phyloP scores from a whole-genome alignment of 805 yeast species.

The Zygotorulaspora chibaensis region DNA sequence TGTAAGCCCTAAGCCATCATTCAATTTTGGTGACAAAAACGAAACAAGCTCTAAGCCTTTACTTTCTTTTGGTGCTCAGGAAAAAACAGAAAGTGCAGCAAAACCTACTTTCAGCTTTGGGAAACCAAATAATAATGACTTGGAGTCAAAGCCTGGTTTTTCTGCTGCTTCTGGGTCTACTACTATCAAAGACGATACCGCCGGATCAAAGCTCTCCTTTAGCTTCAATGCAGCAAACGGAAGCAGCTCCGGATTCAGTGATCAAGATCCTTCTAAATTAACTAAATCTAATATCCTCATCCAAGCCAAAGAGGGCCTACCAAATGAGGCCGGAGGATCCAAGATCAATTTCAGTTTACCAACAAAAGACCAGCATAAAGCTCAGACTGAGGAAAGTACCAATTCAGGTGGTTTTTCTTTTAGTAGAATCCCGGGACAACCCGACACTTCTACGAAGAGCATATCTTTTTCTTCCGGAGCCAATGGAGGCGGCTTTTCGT shows the following conservation, averaged over 20 bases:
- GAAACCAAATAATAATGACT: not conserved
- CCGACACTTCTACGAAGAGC: not conserved
- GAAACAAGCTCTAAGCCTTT: slow-evolving; percentile 4
- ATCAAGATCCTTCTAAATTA: too few relatives aligned
- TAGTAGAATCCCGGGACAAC: not conserved
- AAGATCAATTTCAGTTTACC: not conserved
- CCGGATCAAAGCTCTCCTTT: too few relatives aligned
- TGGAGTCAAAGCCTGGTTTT: too few relatives aligned
- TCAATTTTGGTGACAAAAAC: slow-evolving; percentile 1
- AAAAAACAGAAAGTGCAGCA: not conserved
- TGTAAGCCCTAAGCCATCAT: slow-evolving; percentile 1
- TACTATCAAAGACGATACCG: too few relatives aligned
- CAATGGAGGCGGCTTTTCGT: slow-evolving; percentile 4
- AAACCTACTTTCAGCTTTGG: slow-evolving; percentile 2
- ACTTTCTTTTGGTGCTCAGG: slow-evolving; percentile 5
- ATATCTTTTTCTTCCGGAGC: not conserved
- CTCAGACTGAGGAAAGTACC: not conserved
- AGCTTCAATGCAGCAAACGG: too few relatives aligned
- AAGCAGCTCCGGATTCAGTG: too few relatives aligned
- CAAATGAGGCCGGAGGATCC: not conserved
- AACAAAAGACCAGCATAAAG: not conserved
- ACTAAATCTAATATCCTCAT: too few relatives aligned
- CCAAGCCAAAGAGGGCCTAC: not conserved
- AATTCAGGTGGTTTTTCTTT: slow-evolving; percentile 3
- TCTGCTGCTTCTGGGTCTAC: not conserved